Base-by-base conservation (phyloP, 1,284 basidiomycete species). In the Ceratobasidium sp. region DNA sequence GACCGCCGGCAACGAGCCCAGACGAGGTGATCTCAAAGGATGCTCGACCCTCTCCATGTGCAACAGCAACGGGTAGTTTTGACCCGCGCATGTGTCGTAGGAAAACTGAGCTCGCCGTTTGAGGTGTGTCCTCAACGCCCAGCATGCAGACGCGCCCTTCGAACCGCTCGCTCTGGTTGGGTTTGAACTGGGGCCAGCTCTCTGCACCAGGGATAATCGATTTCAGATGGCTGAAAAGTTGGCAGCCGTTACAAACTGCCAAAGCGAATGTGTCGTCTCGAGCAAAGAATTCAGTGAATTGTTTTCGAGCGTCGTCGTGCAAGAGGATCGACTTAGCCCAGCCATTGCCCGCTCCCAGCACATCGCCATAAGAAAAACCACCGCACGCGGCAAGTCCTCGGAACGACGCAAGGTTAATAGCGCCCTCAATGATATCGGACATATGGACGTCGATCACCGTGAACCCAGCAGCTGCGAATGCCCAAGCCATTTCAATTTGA, bases 321-420 rank as follows among this genome's bases (percentile, higher is more conserved):
- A 98, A 88, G 37, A 98, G 86, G 34, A 96, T 92, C 19, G 95
- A 96, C 81, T 96, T 91, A 6, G 97, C 96, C 98, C 98, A 99
- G 43, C 98, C 98, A 80, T 93, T 96, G 16, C 97, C 98, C 5
- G 98, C 97, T 46, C 98, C 97, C 11, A 99, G 88, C 14, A 99
- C 97, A 82, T 99, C 97, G 69, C 97, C 98, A 80, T 98, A 99
- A 13, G 96, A 98, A 87, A 99, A 99, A 6, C 97, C 97, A 75
- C 97, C 97, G 80, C 96, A 98, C 0, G 97, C 97, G 1, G 94
- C 97, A 71, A 99, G 81, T 74, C 98, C 98, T 46, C 88, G 87
- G 86, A 98, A 98, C 61, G 83, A 82, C 6, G 82, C 76, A 24
- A 99, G 86, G 53, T 85, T 86, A 61, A 91, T 83, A 14, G 81